These are phyloP conservation scores for Apiotrichum gamsii DNA, from an alignment of 1,284 basidiomycete genomes.

Conservation along the genomic window DNA sequence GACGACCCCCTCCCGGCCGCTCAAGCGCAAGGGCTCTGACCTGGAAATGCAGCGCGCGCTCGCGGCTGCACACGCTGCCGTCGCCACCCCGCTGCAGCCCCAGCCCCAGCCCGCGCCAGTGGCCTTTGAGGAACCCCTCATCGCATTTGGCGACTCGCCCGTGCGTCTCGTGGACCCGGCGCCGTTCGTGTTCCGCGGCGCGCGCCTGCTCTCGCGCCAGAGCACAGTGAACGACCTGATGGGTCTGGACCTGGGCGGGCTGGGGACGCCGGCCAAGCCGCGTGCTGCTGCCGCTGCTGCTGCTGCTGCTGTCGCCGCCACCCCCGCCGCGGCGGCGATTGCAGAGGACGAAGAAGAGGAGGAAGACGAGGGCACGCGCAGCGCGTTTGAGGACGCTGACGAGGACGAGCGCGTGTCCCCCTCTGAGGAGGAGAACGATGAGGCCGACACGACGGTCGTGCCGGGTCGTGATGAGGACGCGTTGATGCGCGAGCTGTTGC, in stretches of 20 bases:
- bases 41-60: neutral
- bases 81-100: neutral
- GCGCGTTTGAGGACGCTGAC: too few relatives aligned
- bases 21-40: conserved; percentile 16
- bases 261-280: neutral
- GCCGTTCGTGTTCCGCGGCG: conserved; percentile 9
- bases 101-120: neutral
- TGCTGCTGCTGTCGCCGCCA: neutral
- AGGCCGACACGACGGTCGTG: neutral
- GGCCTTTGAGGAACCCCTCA: conserved; percentile 6
- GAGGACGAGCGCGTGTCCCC: too few relatives aligned
- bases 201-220: neutral
- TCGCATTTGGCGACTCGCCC: conserved; percentile 15
- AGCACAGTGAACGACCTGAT: conserved; percentile 12
- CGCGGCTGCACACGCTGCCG: neutral
- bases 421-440: too few relatives aligned
- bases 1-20: neutral
- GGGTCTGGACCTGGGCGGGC: conserved; percentile 2
- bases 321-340: neutral
- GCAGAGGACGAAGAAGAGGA: conserved; percentile 4
- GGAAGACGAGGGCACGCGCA: conserved; percentile 1
- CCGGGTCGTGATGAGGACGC: too few relatives aligned
- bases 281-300: neutral
- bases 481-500: neutral
- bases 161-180: neutral